Conservation (phyloP, 1,139 yeast species). For the Pichia sp. region DNA sequence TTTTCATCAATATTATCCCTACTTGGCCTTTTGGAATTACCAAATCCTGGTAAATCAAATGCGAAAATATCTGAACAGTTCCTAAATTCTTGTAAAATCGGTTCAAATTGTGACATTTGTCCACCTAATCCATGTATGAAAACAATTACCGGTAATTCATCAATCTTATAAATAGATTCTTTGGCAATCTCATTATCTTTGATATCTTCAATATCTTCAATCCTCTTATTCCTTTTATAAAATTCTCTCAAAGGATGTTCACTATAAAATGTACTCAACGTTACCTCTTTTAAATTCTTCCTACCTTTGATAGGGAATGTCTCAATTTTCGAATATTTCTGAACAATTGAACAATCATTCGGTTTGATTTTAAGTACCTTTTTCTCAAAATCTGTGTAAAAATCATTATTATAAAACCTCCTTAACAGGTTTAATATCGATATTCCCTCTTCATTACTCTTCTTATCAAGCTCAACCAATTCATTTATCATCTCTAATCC, state of each 20-base stretch:
- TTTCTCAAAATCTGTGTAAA: slow-evolving; percentile 31
- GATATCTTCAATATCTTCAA: slow-evolving; percentile 16
- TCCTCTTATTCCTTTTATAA: slow-evolving; percentile 35
- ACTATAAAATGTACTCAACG: slow-evolving; percentile 39
- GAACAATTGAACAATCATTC: slow-evolving; percentile 47
- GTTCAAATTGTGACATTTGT: slow-evolving; percentile 66
- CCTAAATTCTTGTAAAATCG: slow-evolving; percentile 54
- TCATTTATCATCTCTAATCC: background rate
- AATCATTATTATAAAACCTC: slow-evolving; percentile 16
- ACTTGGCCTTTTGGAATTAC: slow-evolving; percentile 38
- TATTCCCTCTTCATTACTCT: slow-evolving; percentile 11
- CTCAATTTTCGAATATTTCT: slow-evolving; percentile 39
- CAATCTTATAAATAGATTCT: slow-evolving; percentile 32
- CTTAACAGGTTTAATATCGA: slow-evolving; percentile 6
- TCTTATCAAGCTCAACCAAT: slow-evolving; percentile 10
- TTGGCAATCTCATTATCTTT: slow-evolving; percentile 16
- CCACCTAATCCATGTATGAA: slow-evolving; percentile 76
- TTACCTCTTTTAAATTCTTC: slow-evolving; percentile 32
- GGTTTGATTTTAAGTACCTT: slow-evolving; percentile 39
- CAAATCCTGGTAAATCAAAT: slow-evolving; percentile 72
- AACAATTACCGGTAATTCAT: slow-evolving; percentile 49
- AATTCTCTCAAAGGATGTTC: slow-evolving; percentile 49
- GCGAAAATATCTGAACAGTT: slow-evolving; percentile 60
- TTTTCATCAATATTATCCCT: slow-evolving; percentile 9
- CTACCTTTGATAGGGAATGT: slow-evolving; percentile 30